Base-by-base conservation (phyloP, 306 rosid species). In the Vigna trinervia region DNA sequence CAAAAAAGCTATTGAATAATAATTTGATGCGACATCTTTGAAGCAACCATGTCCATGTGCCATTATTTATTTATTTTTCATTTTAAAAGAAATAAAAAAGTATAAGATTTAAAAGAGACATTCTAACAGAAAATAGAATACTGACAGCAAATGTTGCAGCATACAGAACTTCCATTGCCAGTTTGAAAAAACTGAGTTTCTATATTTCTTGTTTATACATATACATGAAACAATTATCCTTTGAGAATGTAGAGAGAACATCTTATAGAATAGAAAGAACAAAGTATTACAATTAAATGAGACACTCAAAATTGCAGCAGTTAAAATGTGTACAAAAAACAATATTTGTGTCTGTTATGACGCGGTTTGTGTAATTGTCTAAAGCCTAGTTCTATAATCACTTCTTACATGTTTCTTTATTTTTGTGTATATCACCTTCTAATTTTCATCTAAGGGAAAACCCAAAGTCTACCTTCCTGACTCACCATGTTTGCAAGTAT, bases 401-500 rank as follows among this genome's bases (percentile, higher is more conserved):
- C 34, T 68, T 71, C 34, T 57, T 36, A 12, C 36, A 64, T 78
- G 23, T 48, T 41, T 34, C 8, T 28, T 65, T 4, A 13, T 56
- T 71, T 56, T 23, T 45, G 34, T 80, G 77, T 71, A 57, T 64
- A 73, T 38, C 59, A 74, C 34, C 76, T 78, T 66, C 45, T 53
- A 84, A 71, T 82, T 78, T 60, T 28, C 53, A 75, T 71, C 77
- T n/a, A 60, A 45, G 15, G 57, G 32, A 47, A 48, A 69, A 48
- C 26, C 48, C 58, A 77, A 77, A 75, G 81, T 20, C 78, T 74
- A 48, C 41, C 76, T 45, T 57, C 81, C 54, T 45, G 39, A 63
- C 63, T 71, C 53, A 30, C 71, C 69, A 57, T 86, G 85, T 79
- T 74, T 87, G 83, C 88, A 86, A 8, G 72, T 80, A 72, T 62